These are phyloP conservation scores for Botrytis pseudocinerea DNA, from an alignment of 2,329 filamentous ascomycete species.

Conservation along the genomic window DNA sequence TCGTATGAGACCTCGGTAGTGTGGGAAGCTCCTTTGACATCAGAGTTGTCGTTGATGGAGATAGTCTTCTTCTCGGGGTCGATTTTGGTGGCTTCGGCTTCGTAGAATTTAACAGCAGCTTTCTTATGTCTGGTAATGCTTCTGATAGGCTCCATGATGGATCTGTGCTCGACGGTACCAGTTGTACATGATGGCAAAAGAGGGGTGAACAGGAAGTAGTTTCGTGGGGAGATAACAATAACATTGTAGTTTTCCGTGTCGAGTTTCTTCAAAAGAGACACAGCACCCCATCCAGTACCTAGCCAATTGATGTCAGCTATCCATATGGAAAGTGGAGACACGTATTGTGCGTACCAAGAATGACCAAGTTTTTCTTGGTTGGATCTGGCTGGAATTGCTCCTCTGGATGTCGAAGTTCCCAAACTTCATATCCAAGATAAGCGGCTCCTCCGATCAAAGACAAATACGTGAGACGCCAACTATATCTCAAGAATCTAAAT, in stretches of 20 bases:
- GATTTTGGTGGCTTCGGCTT: conserved; percentile 94
- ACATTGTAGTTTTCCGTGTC: conserved; percentile 99
- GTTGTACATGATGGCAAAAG: conserved; percentile 96
- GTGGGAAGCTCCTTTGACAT: conserved; percentile 79
- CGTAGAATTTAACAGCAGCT: conserved; percentile 91
- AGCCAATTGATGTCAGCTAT: conserved; percentile 27
- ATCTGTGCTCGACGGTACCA: conserved; percentile 96
- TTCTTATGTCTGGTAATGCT: conserved; percentile 96
- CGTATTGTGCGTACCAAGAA: conserved; percentile 67
- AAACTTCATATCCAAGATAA: conserved; percentile 79
- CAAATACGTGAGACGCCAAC: conserved; percentile 81
- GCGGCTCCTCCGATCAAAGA: conserved; percentile 67
- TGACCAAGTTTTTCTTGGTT: conserved; percentile 92
- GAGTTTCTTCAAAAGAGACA: conserved; percentile 96
- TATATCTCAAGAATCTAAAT: conserved; percentile 72
- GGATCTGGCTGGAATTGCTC: conserved; percentile 80
- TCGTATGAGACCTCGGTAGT: conserved; percentile 94
- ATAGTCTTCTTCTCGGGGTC: conserved; percentile 89
- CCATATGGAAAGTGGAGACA: conserved; percentile 5
- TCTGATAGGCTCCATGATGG: conserved; percentile 98
- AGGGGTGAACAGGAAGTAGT: conserved; percentile 99
- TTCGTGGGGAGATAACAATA: conserved; percentile 93
- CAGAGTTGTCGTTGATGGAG: conserved; percentile 87
- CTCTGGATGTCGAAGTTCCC: conserved; percentile 75
- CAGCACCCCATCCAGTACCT: conserved; percentile 96